phyloP scores from a whole-genome alignment of 2,329 filamentous ascomycete genomes.

The Sodiomyces alkalinus region DNA sequence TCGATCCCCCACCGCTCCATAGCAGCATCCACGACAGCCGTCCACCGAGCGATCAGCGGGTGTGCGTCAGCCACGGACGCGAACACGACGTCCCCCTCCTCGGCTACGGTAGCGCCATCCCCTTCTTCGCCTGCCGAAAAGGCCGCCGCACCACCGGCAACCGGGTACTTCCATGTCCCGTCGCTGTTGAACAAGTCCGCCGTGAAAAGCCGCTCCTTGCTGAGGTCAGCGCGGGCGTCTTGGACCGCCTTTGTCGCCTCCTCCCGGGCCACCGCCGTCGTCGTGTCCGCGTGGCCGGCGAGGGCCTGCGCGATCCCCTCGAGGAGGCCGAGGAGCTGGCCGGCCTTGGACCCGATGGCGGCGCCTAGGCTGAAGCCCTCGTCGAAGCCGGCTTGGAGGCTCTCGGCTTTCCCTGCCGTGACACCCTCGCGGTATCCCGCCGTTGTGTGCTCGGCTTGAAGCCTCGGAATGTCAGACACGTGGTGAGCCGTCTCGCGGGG shows the following conservation, averaged over 20 bases:
- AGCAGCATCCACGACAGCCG: slow-evolving; percentile 16
- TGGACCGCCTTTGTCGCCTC: slow-evolving; percentile 17
- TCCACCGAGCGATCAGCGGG: slow-evolving; percentile 52
- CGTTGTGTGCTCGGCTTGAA: slow-evolving; percentile 64
- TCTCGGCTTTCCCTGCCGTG: slow-evolving; percentile 54
- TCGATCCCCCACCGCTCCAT: slow-evolving; percentile 19
- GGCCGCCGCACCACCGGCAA: slow-evolving; percentile 18
- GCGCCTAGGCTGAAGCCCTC: slow-evolving; percentile 79
- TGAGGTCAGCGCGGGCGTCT: slow-evolving; percentile 43
- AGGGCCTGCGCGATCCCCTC: slow-evolving; percentile 51
- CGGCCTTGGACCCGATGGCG: slow-evolving; percentile 58
- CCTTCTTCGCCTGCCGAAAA: slow-evolving; percentile 16
- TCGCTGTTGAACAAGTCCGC: slow-evolving; percentile 52
- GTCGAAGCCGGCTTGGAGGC: slow-evolving; percentile 80
- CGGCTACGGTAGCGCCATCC: no score
- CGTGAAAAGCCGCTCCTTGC: slow-evolving; percentile 47
- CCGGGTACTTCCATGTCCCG: slow-evolving; percentile 55
- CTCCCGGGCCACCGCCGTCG: slow-evolving; percentile 3
- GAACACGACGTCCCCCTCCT: slow-evolving; percentile 33
- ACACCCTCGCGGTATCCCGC: slow-evolving; percentile 87
- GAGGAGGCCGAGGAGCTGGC: slow-evolving; percentile 60
- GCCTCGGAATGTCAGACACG: slow-evolving; percentile 52
- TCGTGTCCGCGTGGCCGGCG: slow-evolving; percentile 10
- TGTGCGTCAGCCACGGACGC: slow-evolving; percentile 50
- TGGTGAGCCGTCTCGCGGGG: slow-evolving; percentile 13